Conservation (phyloP, 2,329 filamentous ascomycete genomes). For the Xylaria sp. region DNA sequence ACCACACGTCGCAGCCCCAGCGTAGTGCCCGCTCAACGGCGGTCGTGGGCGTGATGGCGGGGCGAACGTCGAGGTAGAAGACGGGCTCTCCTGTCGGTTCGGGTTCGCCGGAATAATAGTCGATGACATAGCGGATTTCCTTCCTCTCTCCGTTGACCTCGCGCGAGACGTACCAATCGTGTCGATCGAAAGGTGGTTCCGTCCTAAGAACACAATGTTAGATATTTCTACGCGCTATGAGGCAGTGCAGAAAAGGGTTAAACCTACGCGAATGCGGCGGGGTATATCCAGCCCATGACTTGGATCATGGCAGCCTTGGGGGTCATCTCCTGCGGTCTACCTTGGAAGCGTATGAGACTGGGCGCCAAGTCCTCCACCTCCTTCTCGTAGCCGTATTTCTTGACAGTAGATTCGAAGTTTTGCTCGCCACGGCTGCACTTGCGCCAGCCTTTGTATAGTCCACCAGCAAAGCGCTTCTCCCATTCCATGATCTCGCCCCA, state of each 20-base stretch:
- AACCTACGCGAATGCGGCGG: constrained; percentile 78
- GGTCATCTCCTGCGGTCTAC: constrained; percentile 87
- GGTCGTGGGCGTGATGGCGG: constrained; percentile 83
- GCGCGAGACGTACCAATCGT: constrained; percentile 94
- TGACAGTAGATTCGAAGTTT: constrained; percentile 57
- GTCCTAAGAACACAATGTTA: constrained; percentile 60
- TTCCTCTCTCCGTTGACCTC: constrained; percentile 73
- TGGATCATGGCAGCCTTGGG: constrained; percentile 90
- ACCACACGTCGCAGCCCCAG: constrained; percentile 96
- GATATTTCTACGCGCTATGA: neutral
- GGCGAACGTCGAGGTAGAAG: constrained; percentile 94
- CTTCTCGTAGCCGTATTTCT: constrained; percentile 61
- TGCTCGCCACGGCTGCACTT: constrained; percentile 80
- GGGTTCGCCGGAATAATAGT: constrained; percentile 89
- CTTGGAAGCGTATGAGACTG: constrained; percentile 86
- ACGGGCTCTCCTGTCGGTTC: constrained; percentile 90
- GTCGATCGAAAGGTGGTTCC: constrained; percentile 91
- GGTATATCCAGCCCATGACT: constrained; percentile 81
- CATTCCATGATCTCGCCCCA: constrained; percentile 95
- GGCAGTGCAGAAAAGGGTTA: no score
- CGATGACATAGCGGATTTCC: constrained; percentile 93
- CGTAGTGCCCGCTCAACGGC: constrained; percentile 84
- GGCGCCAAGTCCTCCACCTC: constrained; percentile 70
- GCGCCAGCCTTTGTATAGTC: constrained; percentile 77
- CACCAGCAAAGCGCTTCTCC: constrained; percentile 86